Base-by-base conservation (phyloP, 495 filamentous ascomycete genomes). In the Neurospora sp. region DNA sequence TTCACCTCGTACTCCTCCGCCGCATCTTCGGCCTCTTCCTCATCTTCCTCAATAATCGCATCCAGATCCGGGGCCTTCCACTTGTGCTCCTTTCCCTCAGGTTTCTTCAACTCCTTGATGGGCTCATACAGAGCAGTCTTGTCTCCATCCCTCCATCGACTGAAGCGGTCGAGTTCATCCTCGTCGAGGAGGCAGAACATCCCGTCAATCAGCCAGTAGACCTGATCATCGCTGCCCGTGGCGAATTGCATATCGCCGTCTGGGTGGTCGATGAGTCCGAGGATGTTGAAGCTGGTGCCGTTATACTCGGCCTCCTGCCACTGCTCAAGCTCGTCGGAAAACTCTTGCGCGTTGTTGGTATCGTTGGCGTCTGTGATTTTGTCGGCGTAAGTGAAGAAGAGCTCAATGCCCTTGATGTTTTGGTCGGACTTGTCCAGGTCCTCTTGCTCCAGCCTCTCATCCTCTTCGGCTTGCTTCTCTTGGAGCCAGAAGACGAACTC, bases 171-270 rank as follows among this genome's bases (percentile, higher is more conserved):
- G 0, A 45, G 42, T 0, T 45, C 42, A 0, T 45, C 18, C 0
- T 45, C 42, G 8, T 20, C 42, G 1, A 45, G 42, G 3, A 0
- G 42, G 3, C 42, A 45, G 18, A 45, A 45, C 42, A 45, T 45
- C 8, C 18, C 42, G 3, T 20, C n/a, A 4, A 45, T 45, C 0
- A 45, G 18, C 42, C 42, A 45, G 8, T 45, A 45, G 1, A 45
- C 18, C 0, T 0, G 0, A 0, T 45, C 1, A 0, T 45, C 42
- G 8, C 1, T 45, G 42, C 1, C 8, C 0, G 20, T 45, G 18
- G 18, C 18, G 18, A 0, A 45, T 2, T 45, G 42, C 0, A 20
- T 45, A 1, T 45, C n/a, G 8, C 42, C 42, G 18, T 45, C 42
- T 0, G 42, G n/a, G 8, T 45, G 42, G 0, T 20, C 42, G 42